These are phyloP conservation scores for Diaporthe australafricana DNA, from an alignment of 2,329 filamentous ascomycete species.

Conservation along the genomic window DNA sequence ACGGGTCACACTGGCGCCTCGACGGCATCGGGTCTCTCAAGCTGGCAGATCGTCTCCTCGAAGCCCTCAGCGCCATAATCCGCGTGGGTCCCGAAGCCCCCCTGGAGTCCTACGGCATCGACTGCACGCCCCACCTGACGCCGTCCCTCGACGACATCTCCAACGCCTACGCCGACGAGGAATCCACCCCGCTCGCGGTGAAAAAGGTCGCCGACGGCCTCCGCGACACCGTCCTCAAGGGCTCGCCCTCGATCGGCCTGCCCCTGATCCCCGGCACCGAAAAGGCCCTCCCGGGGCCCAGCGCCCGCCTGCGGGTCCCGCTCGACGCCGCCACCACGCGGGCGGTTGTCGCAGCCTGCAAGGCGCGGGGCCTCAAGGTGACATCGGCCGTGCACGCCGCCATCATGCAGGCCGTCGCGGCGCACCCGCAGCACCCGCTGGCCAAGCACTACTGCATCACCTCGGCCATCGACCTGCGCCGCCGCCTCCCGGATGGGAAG, in stretches of 20 bases:
- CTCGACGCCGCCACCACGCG: not conserved
- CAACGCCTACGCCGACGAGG: not conserved
- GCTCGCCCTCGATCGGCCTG: conserved; percentile 8
- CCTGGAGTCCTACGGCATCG: conserved; percentile 5
- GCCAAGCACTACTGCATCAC: conserved; percentile 18
- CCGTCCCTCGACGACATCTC: conserved; percentile 23
- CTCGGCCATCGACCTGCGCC: not conserved
- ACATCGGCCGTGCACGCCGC: conserved; percentile 16
- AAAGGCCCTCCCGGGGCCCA: conserved; percentile 8
- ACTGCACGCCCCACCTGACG: not conserved
- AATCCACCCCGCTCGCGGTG: not conserved
- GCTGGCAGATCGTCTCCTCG: not conserved
- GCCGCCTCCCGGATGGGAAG: not conserved
- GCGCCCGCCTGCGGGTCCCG: not conserved
- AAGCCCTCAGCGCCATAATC: not conserved
- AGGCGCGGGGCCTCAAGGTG: not conserved
- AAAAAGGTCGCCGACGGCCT: conserved; percentile 10
- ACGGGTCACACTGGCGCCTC: conserved; percentile 13
- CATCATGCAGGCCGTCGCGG: conserved; percentile 6
- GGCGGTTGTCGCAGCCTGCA: not conserved
- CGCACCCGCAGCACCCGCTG: conserved; percentile 12
- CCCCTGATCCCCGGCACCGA: not conserved
- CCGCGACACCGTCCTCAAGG: not conserved
- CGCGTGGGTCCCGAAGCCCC: not conserved
- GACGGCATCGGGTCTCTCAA: conserved; percentile 15